Percentiles rank a stretch among this genome's conserved stretches.
Conservation (phyloP, 2,329 filamentous ascomycete genomes). For the Colletotrichum sp. region DNA sequence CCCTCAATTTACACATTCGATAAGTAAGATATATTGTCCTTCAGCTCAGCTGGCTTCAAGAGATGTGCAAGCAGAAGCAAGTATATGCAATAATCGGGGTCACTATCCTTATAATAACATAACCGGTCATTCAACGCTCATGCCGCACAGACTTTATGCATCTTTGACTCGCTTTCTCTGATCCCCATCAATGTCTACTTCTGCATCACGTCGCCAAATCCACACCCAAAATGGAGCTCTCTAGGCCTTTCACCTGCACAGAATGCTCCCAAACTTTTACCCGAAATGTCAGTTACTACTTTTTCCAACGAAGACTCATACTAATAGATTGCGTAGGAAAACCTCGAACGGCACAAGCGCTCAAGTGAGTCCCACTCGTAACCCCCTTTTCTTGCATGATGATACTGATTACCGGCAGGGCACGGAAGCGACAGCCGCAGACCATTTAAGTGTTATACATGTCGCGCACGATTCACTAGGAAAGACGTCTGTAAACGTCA, state of each 20-base stretch:
- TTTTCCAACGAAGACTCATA: neutral
- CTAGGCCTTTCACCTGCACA: slow-evolving; percentile 18
- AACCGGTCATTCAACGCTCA: neutral
- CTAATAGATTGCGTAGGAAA: slow-evolving; percentile 15
- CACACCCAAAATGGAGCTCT: slow-evolving; percentile 11
- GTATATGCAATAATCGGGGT: neutral
- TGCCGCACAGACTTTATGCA: neutral
- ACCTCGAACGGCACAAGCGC: slow-evolving; percentile 25
- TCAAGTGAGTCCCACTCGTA: slow-evolving; percentile 17
- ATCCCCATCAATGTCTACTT: neutral
- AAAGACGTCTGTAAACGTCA: slow-evolving; percentile 26
- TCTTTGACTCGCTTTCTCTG: neutral
- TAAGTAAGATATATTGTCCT: neutral
- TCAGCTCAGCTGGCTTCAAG: neutral
- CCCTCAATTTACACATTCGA: neutral
- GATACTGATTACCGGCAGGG: slow-evolving; percentile 14
- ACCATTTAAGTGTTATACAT: slow-evolving; percentile 24
- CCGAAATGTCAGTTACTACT: neutral
- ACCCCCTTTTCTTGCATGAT: neutral
- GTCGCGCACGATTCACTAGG: slow-evolving; percentile 23
- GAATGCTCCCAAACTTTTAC: slow-evolving; percentile 24
- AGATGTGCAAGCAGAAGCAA: neutral
- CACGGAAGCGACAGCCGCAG: slow-evolving; percentile 23
- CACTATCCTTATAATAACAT: rapidly evolving
- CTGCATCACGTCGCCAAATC: neutral